Conservation (phyloP, 1,139 yeast species). For the Yamadazyma mexicana region DNA sequence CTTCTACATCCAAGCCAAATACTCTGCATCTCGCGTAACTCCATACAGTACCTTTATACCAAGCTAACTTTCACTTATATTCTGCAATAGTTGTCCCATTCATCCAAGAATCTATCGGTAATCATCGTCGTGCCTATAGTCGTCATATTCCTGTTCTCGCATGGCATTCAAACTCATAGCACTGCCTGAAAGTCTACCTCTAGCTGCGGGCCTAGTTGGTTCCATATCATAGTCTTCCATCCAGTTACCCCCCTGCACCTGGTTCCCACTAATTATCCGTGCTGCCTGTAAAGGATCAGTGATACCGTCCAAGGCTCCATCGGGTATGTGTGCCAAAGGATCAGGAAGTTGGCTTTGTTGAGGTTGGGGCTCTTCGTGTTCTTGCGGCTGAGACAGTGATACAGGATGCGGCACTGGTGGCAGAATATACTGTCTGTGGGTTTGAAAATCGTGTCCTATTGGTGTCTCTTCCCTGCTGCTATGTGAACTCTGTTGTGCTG, state of each 20-base stretch:
- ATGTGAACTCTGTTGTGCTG: slow-evolving; percentile 1
- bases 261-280: slow-evolving; percentile 42
- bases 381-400: background rate
- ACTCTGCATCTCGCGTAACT: too few relatives aligned
- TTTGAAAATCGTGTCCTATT: slow-evolving; percentile 3
- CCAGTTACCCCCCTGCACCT: slow-evolving; percentile 38
- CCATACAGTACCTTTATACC: too few relatives aligned
- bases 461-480: background rate
- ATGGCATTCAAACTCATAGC: slow-evolving; percentile 21
- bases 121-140: slow-evolving; percentile 44
- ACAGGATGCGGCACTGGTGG: background rate
- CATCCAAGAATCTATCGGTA: too few relatives aligned
- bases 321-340: slow-evolving; percentile 47
- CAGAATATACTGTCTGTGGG: background rate
- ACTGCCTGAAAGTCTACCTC: background rate
- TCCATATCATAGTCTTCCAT: slow-evolving; percentile 19
- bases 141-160: slow-evolving; percentile 43
- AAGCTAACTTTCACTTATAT: too few relatives aligned
- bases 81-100: too few relatives aligned
- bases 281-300: slow-evolving; percentile 43
- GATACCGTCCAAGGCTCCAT: slow-evolving; percentile 33
- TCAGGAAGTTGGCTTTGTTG: slow-evolving; percentile 23
- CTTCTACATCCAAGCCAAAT: too few relatives aligned
- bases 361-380: background rate
- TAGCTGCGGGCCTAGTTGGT: too few relatives aligned